Evolutionary conservation across 768 basidiomycete species (phyloP), one percentile per base, ranked within the genome.

Genomic region (Russula sp.): DNA sequence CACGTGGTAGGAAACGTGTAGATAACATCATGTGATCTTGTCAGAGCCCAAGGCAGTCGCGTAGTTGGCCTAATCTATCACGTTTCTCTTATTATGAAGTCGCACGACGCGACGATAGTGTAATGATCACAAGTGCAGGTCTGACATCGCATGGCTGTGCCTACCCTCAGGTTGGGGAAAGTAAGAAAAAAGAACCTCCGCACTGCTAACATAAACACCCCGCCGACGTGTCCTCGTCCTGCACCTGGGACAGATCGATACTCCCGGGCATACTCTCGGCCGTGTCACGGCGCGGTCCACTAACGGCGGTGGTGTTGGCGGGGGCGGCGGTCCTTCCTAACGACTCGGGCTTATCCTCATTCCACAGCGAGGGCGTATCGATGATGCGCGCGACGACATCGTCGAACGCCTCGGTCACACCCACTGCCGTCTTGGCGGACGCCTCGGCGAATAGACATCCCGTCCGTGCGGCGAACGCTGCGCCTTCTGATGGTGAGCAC

Each of bases 401-500:
- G 49, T 80, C 76, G 71, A 89, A 89, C 2, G 88, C 85, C 51
- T 92, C 90, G 34, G 79, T 80, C 7, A 30, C 28, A 98, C 94
- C 88, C 0, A 90, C 79, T 9, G 88, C 28, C 0, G 92, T 97
- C 84, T 98, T 98, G 0, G 96, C 28, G 0, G 89, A 92, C 0
- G 92, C 87, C 77, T 98, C 96, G 49, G 97, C 79, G 76, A 98
- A 98, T 51, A 93, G 77, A 22, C 88, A 90, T 20, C 84, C 83
- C 82, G 93, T 92, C 36, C 90, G 83, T 24, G 79, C 77, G 0
- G 96, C 96, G 69, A 96, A 98, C 1, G 81, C 80, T 63, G 84
- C 77, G 1, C 86, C 96, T 71, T 98, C 94, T 0, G 82, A 76
- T 7, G n/a, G 84, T 85, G 0, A 90, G 74, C 3, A 99, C 95